phyloP scores from a whole-genome alignment of 2,329 filamentous ascomycete species.

The Colletotrichum sp. region DNA sequence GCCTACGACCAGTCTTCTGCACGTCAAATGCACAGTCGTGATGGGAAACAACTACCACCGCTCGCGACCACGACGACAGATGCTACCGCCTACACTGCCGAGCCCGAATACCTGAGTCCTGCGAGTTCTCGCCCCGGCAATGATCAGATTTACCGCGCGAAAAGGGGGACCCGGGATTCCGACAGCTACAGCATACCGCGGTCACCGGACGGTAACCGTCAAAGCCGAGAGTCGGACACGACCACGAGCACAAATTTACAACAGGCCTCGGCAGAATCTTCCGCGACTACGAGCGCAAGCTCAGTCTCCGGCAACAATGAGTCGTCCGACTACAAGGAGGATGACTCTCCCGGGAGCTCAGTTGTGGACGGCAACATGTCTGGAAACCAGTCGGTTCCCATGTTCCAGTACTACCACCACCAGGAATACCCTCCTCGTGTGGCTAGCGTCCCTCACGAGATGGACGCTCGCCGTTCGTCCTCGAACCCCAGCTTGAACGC shows the following conservation, averaged over 20 bases:
- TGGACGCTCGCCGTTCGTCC: slow-evolving; percentile 42
- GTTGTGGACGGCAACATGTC: slow-evolving; percentile 49
- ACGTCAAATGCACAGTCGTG: slow-evolving; percentile 12
- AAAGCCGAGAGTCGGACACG: slow-evolving; percentile 57
- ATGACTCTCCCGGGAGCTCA: slow-evolving; percentile 57
- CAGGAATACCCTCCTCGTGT: slow-evolving; percentile 48
- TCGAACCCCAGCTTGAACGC: slow-evolving; percentile 56
- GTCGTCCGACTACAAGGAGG: slow-evolving; percentile 46
- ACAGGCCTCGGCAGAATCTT: slow-evolving; percentile 56
- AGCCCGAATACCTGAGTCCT: not conserved
- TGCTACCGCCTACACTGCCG: not conserved
- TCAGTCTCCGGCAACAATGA: slow-evolving; percentile 59
- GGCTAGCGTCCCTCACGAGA: slow-evolving; percentile 46
- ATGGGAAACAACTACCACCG: slow-evolving; percentile 6
- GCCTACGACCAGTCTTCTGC: not conserved
- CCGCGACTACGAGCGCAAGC: slow-evolving; percentile 60
- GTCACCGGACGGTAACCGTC: slow-evolving; percentile 45
- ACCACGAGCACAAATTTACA: slow-evolving; percentile 53
- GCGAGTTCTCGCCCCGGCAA: not conserved
- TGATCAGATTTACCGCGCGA: not conserved
- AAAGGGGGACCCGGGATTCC: slow-evolving; percentile 24
- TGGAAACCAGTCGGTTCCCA: slow-evolving; percentile 53
- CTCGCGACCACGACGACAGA: slow-evolving; percentile 1
- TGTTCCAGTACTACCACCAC: slow-evolving; percentile 69
- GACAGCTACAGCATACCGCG: slow-evolving; percentile 36